These are phyloP conservation scores for Parmelia sp. DNA, from an alignment of 495 filamentous ascomycete genomes.

Conservation along the genomic window DNA sequence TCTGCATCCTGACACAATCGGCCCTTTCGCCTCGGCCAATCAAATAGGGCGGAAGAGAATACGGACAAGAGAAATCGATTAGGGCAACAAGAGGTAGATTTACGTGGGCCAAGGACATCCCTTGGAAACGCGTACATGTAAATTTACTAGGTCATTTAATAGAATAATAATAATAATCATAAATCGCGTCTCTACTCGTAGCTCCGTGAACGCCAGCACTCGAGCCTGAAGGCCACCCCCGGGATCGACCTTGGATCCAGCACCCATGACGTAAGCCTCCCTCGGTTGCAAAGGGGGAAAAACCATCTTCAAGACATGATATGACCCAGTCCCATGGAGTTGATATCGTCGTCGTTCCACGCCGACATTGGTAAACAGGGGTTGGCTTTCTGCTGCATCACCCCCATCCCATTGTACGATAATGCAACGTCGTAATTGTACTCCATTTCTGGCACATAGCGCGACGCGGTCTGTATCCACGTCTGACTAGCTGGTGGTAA, in stretches of 20 bases:
- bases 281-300: neutral
- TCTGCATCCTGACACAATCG: neutral
- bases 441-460: neutral
- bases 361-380: constrained; percentile 2
- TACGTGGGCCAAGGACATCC: no score
- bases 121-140: no score
- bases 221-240: neutral
- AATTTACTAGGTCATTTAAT: no score
- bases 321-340: neutral
- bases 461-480: constrained; percentile 4
- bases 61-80: neutral
- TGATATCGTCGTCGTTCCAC: constrained; percentile 3
- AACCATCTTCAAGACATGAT: neutral
- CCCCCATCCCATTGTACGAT: constrained; percentile 2
- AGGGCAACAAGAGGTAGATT: no score
- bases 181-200: neutral
- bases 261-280: neutral
- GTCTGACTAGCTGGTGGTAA: constrained; percentile 1
- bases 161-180: no score
- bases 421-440: neutral
- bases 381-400: constrained; percentile 5
- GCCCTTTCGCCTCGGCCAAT: neutral
- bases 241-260: neutral
- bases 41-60: no score
- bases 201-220: neutral